Conservation (phyloP, 805 yeast genomes). For the Myxozyma nipponensis region DNA sequence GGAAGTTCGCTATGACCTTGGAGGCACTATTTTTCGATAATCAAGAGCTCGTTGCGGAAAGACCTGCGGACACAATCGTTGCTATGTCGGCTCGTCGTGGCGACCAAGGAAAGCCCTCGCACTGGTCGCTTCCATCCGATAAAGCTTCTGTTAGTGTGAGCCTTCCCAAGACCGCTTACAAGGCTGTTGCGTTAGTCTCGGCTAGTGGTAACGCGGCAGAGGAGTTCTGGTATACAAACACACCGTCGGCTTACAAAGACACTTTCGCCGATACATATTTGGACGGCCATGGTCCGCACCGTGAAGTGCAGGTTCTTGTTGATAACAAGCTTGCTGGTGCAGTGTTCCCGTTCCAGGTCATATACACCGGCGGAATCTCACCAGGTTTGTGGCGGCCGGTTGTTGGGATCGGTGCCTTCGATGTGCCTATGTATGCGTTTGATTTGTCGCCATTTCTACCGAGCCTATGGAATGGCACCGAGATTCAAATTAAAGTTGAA, state of each 20-base stretch:
- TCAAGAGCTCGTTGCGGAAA: slow-evolving; percentile 4
- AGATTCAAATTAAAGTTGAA: slow-evolving; percentile 69
- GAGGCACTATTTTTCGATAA: slow-evolving; percentile 47
- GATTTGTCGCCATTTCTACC: slow-evolving; percentile 72
- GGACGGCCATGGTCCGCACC: slow-evolving; percentile 63
- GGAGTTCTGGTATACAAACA: slow-evolving; percentile 77
- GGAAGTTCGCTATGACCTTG: slow-evolving; percentile 55
- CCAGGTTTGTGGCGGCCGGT: slow-evolving; percentile 80
- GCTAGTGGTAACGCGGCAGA: slow-evolving; percentile 75
- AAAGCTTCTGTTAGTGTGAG: slow-evolving; percentile 49
- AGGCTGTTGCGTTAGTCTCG: slow-evolving; percentile 53
- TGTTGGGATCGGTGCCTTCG: slow-evolving; percentile 70
- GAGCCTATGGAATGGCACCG: slow-evolving; percentile 52
- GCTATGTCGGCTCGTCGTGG: slow-evolving; percentile 15
- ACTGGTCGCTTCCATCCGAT: slow-evolving; percentile 39
- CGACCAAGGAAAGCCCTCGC: slow-evolving; percentile 26
- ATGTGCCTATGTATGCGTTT: slow-evolving; percentile 62
- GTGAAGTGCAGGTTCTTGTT: slow-evolving; percentile 60
- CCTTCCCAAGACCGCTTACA: slow-evolving; percentile 54
- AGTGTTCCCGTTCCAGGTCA: slow-evolving; percentile 64
- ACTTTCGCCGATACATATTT: slow-evolving; percentile 36
- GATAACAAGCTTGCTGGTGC: slow-evolving; percentile 49
- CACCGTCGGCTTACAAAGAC: slow-evolving; percentile 43
- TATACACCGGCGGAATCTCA: slow-evolving; percentile 77
- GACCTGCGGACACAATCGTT: slow-evolving; percentile 13